Percentiles rank a stretch among this genome's conserved stretches.
phyloP scores from a whole-genome alignment of 208 protist species.

The Acanthamoeba healyi region DNA sequence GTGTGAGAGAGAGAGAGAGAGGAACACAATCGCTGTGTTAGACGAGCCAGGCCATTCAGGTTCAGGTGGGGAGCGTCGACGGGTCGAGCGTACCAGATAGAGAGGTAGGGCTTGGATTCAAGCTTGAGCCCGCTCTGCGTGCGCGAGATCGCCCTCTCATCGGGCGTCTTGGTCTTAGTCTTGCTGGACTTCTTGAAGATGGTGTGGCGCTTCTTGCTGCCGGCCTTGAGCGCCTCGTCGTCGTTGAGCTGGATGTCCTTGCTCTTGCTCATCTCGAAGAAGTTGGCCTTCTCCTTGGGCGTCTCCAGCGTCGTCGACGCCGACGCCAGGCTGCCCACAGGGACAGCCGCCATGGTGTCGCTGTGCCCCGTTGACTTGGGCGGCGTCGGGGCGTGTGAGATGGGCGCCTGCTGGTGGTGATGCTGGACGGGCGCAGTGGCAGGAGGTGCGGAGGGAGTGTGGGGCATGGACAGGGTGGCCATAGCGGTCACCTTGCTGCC shows the following conservation, averaged over 20 bases:
- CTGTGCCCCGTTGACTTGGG: not conserved
- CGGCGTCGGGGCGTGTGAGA: not conserved
- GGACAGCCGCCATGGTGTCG: not conserved
- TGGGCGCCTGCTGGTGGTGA: too few relatives aligned
- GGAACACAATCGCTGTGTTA: too few relatives aligned
- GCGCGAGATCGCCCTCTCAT: not conserved
- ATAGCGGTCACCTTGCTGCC: not conserved
- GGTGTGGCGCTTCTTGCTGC: not conserved
- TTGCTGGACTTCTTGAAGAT: constrained; percentile 12
- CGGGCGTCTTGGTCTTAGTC: not conserved
- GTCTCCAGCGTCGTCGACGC: not conserved
- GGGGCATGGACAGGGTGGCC: not conserved
- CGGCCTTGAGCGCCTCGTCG: not conserved
- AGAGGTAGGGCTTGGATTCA: constrained; percentile 45
- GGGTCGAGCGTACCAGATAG: too few relatives aligned
- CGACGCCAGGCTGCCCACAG: not conserved
- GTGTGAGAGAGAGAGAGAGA: too few relatives aligned
- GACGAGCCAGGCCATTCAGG: too few relatives aligned
- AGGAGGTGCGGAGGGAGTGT: not conserved
- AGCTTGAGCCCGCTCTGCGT: constrained; percentile 27
- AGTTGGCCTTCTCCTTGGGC: not conserved
- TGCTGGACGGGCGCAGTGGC: too few relatives aligned
- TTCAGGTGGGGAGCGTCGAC: too few relatives aligned
- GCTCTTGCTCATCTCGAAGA: constrained; percentile 20
- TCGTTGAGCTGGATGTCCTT: not conserved